Percentiles rank a stretch among this genome's conserved stretches.
phyloP scores from a whole-genome alignment of 2,329 filamentous ascomycete genomes.

The Aspergillus puulaauensis region DNA sequence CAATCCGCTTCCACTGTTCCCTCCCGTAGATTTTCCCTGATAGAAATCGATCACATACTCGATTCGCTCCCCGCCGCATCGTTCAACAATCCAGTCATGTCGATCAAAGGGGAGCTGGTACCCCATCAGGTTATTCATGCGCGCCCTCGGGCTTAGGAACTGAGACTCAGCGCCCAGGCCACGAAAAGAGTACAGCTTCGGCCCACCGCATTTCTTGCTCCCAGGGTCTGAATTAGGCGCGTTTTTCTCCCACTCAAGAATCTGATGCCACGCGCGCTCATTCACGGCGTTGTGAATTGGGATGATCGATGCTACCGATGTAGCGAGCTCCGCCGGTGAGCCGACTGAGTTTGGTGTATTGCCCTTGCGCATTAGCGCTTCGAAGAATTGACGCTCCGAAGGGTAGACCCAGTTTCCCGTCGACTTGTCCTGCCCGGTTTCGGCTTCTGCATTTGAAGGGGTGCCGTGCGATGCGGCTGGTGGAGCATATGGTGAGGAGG shows the following conservation, averaged over 20 bases:
- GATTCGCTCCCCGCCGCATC: slow-evolving; percentile 71
- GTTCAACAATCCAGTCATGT: slow-evolving; percentile 95
- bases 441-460: slow-evolving; percentile 73
- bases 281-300: slow-evolving; percentile 99
- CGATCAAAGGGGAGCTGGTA: slow-evolving; percentile 91
- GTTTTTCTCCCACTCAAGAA: slow-evolving; percentile 80
- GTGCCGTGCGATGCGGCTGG: slow-evolving; percentile 30
- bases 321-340: slow-evolving; percentile 47
- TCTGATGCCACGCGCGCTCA: slow-evolving; percentile 92
- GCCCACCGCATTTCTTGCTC: slow-evolving; percentile 70
- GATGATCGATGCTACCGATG: slow-evolving; percentile 87
- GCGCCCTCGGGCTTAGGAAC: slow-evolving; percentile 75
- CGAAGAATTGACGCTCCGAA: slow-evolving; percentile 96
- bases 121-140: slow-evolving; percentile 80
- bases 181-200: slow-evolving; percentile 78
- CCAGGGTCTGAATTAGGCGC: slow-evolving; percentile 55
- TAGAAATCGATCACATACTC: slow-evolving; percentile 99
- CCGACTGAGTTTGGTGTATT: slow-evolving; percentile 59
- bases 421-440: slow-evolving; percentile 67
- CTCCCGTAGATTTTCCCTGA: slow-evolving; percentile 59
- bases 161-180: slow-evolving; percentile 56
- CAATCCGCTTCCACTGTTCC: slow-evolving; percentile 29
- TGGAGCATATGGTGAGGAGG: slow-evolving; percentile 32
- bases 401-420: slow-evolving; percentile 97
- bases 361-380: slow-evolving; percentile 91